Evolutionary conservation across 139 green algal species (phyloP).

Genomic region (Micromonas commoda): DNA sequence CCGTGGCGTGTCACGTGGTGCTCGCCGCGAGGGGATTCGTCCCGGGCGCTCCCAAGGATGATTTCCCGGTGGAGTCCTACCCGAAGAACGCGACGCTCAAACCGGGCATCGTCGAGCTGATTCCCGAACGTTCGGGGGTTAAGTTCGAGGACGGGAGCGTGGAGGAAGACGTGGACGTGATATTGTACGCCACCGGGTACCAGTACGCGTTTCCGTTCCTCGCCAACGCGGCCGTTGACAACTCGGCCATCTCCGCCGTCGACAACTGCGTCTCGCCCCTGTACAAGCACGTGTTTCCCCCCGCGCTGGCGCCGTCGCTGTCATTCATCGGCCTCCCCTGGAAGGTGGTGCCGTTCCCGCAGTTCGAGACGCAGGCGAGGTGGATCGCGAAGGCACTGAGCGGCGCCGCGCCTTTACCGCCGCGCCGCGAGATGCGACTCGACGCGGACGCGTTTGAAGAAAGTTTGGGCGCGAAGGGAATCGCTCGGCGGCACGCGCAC

Average conservation of each 20-base stretch:
- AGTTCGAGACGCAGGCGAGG: constrained; percentile 48
- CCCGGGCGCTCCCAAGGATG: background rate
- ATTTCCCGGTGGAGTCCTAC: constrained; percentile 1
- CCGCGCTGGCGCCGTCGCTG: constrained; percentile 47
- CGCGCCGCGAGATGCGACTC: background rate
- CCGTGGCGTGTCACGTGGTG: constrained; percentile 47
- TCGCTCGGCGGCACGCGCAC: constrained; percentile 11
- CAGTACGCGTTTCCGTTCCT: constrained; percentile 60
- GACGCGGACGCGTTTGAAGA: background rate
- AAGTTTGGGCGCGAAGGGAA: background rate
- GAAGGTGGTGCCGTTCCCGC: constrained; percentile 60
- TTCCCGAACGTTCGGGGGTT: constrained; percentile 24
- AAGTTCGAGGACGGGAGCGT: constrained; percentile 44
- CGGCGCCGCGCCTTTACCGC: background rate
- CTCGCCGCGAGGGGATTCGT: constrained; percentile 52
- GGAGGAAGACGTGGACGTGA: constrained; percentile 41
- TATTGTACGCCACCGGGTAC: constrained; percentile 71
- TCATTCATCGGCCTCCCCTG: constrained; percentile 70
- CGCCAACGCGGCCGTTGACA: background rate
- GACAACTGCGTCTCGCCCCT: constrained; percentile 53
- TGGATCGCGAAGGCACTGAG: constrained; percentile 13
- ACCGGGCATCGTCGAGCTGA: constrained; percentile 26
- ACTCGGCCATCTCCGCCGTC: constrained; percentile 24
- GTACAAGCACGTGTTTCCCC: constrained; percentile 60
- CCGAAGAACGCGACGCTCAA: background rate